These are phyloP conservation scores for Sugiyamaella floridensis DNA, from an alignment of 805 yeast species.

Conservation along the genomic window DNA sequence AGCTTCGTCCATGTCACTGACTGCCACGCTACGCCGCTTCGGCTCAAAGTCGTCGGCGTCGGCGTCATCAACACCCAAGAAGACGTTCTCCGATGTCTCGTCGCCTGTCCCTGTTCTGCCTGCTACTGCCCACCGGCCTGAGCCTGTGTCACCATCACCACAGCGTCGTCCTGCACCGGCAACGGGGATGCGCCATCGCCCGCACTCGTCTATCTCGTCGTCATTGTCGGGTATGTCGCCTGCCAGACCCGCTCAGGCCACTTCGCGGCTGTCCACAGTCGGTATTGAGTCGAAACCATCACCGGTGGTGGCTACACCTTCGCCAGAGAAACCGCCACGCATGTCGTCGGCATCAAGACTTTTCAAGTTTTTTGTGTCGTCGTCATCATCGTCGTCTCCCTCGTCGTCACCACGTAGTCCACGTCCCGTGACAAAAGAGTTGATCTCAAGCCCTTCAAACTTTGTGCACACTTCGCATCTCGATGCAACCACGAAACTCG, in stretches of 20 bases:
- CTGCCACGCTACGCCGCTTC: neutral
- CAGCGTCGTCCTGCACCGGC: neutral
- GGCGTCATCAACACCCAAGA: neutral
- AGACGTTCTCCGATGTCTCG: neutral
- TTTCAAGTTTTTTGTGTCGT: slow-evolving; percentile 3
- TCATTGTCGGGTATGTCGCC: neutral
- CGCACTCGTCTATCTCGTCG: neutral
- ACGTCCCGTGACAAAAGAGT: slow-evolving; percentile 7
- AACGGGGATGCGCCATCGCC: neutral
- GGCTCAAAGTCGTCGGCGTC: neutral
- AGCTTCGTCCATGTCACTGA: neutral
- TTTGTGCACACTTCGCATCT: slow-evolving; percentile 21
- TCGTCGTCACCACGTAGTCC: slow-evolving; percentile 3
- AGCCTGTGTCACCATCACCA: neutral
- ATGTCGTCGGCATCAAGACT: slow-evolving; percentile 3
- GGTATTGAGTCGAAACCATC: neutral
- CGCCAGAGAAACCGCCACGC: neutral
- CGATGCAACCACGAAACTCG: slow-evolving; percentile 12
- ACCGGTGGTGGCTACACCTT: neutral
- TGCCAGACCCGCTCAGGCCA: neutral
- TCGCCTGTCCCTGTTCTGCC: neutral
- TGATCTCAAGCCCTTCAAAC: slow-evolving; percentile 20
- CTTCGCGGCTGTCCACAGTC: neutral
- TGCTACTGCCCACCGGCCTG: neutral
- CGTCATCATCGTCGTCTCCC: slow-evolving; percentile 4